Conservation (phyloP, 1,139 yeast genomes). For the Scheffersomyces segobiensis region DNA sequence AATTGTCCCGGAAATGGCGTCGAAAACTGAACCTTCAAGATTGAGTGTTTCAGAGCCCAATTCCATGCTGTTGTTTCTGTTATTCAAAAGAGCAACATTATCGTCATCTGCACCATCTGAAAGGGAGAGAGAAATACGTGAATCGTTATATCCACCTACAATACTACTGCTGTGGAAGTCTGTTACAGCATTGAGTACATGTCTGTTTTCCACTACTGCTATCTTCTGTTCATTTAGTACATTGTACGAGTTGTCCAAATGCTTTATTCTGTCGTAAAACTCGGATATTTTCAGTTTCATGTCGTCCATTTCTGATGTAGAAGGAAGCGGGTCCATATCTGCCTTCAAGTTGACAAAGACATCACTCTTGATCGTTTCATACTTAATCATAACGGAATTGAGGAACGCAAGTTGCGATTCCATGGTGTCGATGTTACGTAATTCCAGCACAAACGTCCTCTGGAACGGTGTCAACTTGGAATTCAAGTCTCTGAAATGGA, state of each 20-base stretch:
- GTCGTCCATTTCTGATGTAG: constrained; percentile 19
- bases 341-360: constrained; percentile 12
- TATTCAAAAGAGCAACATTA: constrained; percentile 34
- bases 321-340: constrained; percentile 14
- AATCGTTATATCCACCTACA: constrained; percentile 4
- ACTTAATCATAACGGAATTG: constrained; percentile 15
- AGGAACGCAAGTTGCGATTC: constrained; percentile 31
- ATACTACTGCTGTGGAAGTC: constrained; percentile 14
- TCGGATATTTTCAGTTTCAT: constrained; percentile 14
- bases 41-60: constrained; percentile 21
- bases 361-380: constrained; percentile 15
- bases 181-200: constrained; percentile 18
- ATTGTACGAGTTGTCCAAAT: constrained; percentile 21
- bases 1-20: constrained; percentile 53
- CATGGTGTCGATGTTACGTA: constrained; percentile 51
- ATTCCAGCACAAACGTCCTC: constrained; percentile 80
- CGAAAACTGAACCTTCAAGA: constrained; percentile 51
- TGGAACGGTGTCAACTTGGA: constrained; percentile 78
- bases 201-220: constrained; percentile 19
- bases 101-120: constrained; percentile 30
- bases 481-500: constrained; percentile 91
- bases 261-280: constrained; percentile 19
- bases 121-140: constrained; percentile 5
- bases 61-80: constrained; percentile 27
- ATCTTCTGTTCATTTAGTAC: constrained; percentile 14